These are phyloP conservation scores for Ensete ventricosum DNA, from an alignment of 176 grass and related monocot species.

Conservation along the genomic window DNA sequence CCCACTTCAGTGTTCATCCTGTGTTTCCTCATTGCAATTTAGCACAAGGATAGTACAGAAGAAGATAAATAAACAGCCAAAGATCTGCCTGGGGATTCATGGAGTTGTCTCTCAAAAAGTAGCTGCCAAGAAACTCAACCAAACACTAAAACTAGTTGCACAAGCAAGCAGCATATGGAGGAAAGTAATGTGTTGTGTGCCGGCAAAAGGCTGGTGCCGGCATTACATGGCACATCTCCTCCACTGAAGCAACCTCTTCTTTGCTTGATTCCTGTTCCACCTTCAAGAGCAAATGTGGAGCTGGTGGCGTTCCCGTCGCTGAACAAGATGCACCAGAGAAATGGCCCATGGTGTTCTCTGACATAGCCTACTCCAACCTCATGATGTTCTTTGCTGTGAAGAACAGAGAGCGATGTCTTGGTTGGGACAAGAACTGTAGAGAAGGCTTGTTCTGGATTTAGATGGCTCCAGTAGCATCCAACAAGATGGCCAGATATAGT, in stretches of 20 bases:
- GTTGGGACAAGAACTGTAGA: slow-evolving; percentile 21
- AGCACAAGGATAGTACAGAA: no score
- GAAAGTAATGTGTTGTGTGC: not conserved
- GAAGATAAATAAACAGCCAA: no score
- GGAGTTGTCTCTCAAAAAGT: no score
- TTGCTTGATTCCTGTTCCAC: slow-evolving; percentile 56
- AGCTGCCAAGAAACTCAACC: not conserved
- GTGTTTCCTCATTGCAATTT: no score
- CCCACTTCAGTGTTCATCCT: no score
- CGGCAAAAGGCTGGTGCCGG: not conserved
- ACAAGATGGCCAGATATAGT: slow-evolving; percentile 43
- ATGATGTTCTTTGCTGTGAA: slow-evolving; percentile 52
- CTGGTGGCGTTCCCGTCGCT: slow-evolving; percentile 45
- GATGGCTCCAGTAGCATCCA: slow-evolving; percentile 41
- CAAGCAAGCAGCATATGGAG: not conserved
- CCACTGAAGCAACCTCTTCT: slow-evolving; percentile 69
- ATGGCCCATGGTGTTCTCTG: slow-evolving; percentile 41
- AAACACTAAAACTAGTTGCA: not conserved
- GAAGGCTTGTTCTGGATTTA: slow-evolving; percentile 29
- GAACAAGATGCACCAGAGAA: slow-evolving; percentile 83
- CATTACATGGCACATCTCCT: slow-evolving; percentile 34
- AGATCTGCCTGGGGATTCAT: no score
- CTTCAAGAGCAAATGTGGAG: slow-evolving; percentile 65
- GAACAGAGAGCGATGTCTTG: slow-evolving; percentile 22
- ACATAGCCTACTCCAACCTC: slow-evolving; percentile 62